Base-by-base conservation (phyloP, 2,329 filamentous ascomycete genomes). In the Ascochyta koolunga region DNA sequence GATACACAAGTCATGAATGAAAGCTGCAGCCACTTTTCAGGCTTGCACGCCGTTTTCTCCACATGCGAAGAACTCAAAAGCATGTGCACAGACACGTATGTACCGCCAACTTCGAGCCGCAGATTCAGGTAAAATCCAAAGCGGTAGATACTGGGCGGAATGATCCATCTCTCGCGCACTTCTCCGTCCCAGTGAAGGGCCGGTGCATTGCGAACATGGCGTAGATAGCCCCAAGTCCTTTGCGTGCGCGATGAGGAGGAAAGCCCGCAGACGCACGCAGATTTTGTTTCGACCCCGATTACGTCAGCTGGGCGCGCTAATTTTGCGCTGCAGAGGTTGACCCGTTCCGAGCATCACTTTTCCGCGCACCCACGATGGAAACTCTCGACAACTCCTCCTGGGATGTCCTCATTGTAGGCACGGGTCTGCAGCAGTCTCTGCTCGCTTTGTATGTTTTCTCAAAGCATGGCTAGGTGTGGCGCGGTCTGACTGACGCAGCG, bases 401-500 rank as follows among this genome's bases (percentile, higher is more conserved):
- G 80, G 81, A 83, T 64, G 77, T 83, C 53, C 68, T 83, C 50
- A 82, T 83, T 51, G 71, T 77, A 36, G 81, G 81, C 61, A 83
- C 81, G 15, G 80, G 80, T 45, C 65, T 83, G 49, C 77, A 79
- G 60, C 79, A 82, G 66, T 82, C 80, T 56, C 73, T 83, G 31
- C 78, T 83, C 50, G 80, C 81, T 59, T 72, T 82, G 81, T 83
- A 80, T 58, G 78, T 77, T 52, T 36, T 51, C 51, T 46, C 5
- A 27, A 44, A 27, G 44, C 33, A 5, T 24, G 22, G 21, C 32
- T 37, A 29, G 51, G 64, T 61, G 41, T 65, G 65, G 68, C 76
- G 78, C 78, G 79, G 61, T 86, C 86, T 89, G 85, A 90, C 88
- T 90, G 85, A 91, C 87, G 76, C 77, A 88, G 83, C 77, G 62